These are phyloP conservation scores for Neoboletus magnificus DNA, from an alignment of 768 basidiomycete genomes.

Conservation along the genomic window DNA sequence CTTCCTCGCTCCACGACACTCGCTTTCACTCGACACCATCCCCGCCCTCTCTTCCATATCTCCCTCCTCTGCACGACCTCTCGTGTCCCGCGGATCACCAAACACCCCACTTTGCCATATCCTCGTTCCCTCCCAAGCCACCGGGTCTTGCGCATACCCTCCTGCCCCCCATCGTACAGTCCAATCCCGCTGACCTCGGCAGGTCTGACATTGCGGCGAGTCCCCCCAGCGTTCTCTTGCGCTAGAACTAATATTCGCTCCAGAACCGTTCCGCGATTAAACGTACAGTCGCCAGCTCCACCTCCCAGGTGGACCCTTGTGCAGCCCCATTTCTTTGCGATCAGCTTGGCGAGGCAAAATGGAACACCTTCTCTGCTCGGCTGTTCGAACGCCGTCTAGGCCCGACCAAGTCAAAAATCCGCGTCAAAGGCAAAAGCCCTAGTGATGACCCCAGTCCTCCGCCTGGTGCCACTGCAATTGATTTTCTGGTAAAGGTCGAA, in stretches of 20 bases:
- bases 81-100: conserved; percentile 16
- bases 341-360: conserved; percentile 41
- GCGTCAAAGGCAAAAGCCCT: conserved; percentile 29
- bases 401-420: conserved; percentile 36
- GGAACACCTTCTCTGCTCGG: conserved; percentile 45
- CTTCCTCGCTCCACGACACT: conserved; percentile 24
- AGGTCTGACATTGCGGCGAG: conserved; percentile 26
- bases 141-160: conserved; percentile 28
- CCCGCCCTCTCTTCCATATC: conserved; percentile 22
- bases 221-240: not conserved
- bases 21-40: conserved; percentile 29
- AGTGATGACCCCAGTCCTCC: conserved; percentile 26
- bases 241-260: conserved; percentile 9
- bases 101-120: conserved; percentile 13
- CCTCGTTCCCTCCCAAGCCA: conserved; percentile 24
- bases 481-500: conserved; percentile 52
- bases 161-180: conserved; percentile 33
- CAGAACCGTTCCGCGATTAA: conserved; percentile 30
- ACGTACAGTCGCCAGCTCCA: conserved; percentile 18
- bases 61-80: conserved; percentile 27
- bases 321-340: conserved; percentile 46
- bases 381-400: conserved; percentile 45
- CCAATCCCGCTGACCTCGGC: conserved; percentile 30
- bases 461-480: conserved; percentile 43
- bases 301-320: conserved; percentile 39